Conservation (phyloP, 495 filamentous ascomycete species). For the Chaetomidium leptoderma region DNA sequence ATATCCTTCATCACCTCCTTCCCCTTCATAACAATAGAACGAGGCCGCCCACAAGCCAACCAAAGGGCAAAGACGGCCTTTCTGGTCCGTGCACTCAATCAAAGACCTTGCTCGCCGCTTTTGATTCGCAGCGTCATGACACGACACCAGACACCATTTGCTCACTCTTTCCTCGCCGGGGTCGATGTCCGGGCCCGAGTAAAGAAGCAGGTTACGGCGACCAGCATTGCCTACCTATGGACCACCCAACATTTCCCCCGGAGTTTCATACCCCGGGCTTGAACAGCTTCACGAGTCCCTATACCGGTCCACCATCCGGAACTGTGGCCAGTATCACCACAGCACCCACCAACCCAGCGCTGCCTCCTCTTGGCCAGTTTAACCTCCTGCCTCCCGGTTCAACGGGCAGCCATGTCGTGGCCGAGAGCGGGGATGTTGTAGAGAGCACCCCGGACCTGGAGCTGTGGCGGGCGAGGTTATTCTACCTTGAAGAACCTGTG, state of each 20-base stretch:
- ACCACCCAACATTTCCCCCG: neutral
- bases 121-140: neutral
- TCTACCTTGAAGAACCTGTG: conserved; percentile 71
- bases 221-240: conserved; percentile 1
- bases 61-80: too few species aligned
- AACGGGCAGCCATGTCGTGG: neutral
- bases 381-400: neutral
- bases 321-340: neutral
- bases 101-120: conserved; percentile 7
- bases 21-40: too few species aligned
- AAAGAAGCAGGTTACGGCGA: neutral
- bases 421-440: neutral
- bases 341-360: neutral
- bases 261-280: neutral
- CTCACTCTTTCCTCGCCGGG: neutral
- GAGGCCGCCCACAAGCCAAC: too few species aligned
- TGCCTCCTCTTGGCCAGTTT: neutral
- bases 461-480: conserved; percentile 70
- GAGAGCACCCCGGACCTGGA: conserved; percentile 53
- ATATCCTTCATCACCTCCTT: too few species aligned
- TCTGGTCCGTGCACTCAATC: too few species aligned
- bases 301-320: neutral
- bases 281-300: neutral
- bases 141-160: neutral
- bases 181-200: neutral